These are phyloP conservation scores for Cladorrhinum sp. DNA, from an alignment of 2,329 filamentous ascomycete species.

Conservation along the genomic window DNA sequence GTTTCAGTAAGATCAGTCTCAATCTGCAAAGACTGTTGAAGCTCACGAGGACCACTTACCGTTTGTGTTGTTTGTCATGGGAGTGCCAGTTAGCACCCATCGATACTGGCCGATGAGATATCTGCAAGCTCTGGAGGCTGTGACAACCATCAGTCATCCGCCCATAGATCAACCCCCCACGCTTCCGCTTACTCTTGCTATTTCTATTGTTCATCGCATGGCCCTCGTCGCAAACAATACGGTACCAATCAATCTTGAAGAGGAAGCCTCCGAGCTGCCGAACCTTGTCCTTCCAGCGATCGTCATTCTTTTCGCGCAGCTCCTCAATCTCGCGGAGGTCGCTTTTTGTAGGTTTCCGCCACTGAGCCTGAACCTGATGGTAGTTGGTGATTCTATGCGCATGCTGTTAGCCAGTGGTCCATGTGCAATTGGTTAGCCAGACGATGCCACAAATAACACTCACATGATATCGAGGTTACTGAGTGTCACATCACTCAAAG, in stretches of 20 bases:
- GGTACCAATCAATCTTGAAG: slow-evolving; percentile 14
- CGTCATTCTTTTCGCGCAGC: neutral
- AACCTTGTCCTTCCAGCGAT: neutral
- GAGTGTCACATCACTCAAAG: neutral
- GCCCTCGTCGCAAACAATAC: slow-evolving; percentile 20
- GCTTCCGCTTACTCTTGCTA: slow-evolving; percentile 7
- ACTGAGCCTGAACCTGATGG: slow-evolving; percentile 9
- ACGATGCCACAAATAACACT: neutral
- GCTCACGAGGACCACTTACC: neutral
- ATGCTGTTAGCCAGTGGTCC: too few species aligned
- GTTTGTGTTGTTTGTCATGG: slow-evolving; percentile 14
- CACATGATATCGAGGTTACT: slow-evolving; percentile 6
- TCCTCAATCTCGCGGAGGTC: slow-evolving; percentile 1
- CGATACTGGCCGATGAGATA: slow-evolving; percentile 11
- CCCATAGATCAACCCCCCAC: neutral
- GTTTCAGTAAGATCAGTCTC: neutral
- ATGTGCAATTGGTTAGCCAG: neutral
- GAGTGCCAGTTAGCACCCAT: slow-evolving; percentile 20
- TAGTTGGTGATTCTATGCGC: slow-evolving; percentile 16
- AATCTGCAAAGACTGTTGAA: neutral
- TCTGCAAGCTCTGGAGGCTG: slow-evolving; percentile 17
- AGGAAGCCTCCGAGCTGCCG: neutral
- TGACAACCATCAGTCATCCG: neutral
- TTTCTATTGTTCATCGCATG: slow-evolving; percentile 18
- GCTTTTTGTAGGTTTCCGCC: neutral